Base-by-base conservation (phyloP, 768 basidiomycete genomes). In the Suillus ampliporus region DNA sequence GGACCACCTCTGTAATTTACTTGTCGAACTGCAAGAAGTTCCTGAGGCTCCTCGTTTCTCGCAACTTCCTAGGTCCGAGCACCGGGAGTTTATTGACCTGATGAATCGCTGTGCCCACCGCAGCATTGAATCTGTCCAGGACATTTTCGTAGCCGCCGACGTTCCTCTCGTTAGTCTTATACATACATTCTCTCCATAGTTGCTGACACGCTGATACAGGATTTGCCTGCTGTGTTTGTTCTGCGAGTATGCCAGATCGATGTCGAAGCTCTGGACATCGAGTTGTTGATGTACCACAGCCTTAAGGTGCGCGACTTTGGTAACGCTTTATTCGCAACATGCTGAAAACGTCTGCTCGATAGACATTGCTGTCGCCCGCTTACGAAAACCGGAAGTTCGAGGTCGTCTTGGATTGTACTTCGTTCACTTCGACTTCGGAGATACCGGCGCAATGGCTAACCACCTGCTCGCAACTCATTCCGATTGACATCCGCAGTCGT, bases 381-480 rank as follows among this genome's bases (percentile, higher is more conserved):
- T 83, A 88, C 71, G 77, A 74, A 46, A 75, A 82, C 50, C 82
- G 82, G 34, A 62, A 71, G 4, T 92, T 89, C 70, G 90, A 94
- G 52, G 77, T 96, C 53, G 84, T 96, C 65, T 71, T 95, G 37
- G 94, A 96, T 67, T 94, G 89, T 75, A 94, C 93, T 40, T 84
- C 83, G 10, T 94, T 95, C 72, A 82, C 86, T 4, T 81, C 89
- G 2, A 82, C 83, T 11, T 91, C 92, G 0, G 91, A 94, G 74
- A 79, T 94, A 9, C 94, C 94, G 0, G 77, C 91, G 10, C 89
- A 91, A 64, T 93, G 90, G 90, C 71, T 94, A 51, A 92, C 90
- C 73, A 89, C 86, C 59, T 89, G 90, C 63, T 83, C 87, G 14
- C 91, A 94, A 71, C 78, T 92, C 21, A 84, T 91, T 59, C 92